Percentiles rank a stretch among this genome's conserved stretches.
These are phyloP conservation scores for Bertia moriformis DNA, from an alignment of 2,329 filamentous ascomycete species.

Conservation along the genomic window DNA sequence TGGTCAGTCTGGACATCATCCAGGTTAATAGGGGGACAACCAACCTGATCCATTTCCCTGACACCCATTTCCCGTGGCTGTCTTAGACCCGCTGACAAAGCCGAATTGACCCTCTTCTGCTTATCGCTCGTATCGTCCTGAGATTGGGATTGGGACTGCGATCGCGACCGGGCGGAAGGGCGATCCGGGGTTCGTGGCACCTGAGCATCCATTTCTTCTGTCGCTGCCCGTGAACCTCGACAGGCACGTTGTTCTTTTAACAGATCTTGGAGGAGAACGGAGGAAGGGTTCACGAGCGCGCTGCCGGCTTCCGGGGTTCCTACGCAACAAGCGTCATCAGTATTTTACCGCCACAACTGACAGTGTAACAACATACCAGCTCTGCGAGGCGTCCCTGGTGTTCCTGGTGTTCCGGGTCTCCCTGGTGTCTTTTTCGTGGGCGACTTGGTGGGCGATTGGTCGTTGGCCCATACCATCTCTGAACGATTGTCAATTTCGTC, in stretches of 20 bases:
- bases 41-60: constrained; percentile 23
- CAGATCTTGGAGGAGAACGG: constrained; percentile 19
- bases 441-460: not conserved
- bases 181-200: not conserved
- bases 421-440: not conserved
- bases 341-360: too few species aligned
- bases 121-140: not conserved
- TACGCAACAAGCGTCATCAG: constrained; percentile 3
- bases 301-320: constrained; percentile 14
- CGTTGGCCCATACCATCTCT: not conserved
- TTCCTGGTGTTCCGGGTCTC: too few species aligned
- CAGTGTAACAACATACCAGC: too few species aligned
- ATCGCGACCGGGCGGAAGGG: not conserved
- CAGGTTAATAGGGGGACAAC: constrained; percentile 6
- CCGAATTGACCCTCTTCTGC: constrained; percentile 11
- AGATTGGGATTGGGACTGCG: not conserved
- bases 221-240: constrained; percentile 12
- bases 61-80: constrained; percentile 22
- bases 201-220: constrained; percentile 10
- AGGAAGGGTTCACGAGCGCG: constrained; percentile 20
- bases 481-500: too few species aligned
- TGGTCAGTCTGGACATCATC: not conserved
- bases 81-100: constrained; percentile 13
- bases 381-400: too few species aligned
- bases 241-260: constrained; percentile 23